Conservation (phyloP, 257 asterid species). For the Haberlea rhodopensis region DNA sequence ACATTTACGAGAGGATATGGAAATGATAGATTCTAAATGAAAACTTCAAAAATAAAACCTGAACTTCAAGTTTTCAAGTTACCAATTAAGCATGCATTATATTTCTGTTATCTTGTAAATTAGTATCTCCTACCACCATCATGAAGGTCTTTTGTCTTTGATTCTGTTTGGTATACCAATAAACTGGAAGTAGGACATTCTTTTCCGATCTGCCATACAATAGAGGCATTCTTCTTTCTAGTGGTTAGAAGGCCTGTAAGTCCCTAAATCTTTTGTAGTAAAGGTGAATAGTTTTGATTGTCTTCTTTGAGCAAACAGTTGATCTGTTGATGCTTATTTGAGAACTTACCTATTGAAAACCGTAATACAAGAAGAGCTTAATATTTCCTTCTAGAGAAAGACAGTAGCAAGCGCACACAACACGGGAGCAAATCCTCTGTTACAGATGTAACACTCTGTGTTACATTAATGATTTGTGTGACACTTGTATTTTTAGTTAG, state of each 20-base stretch:
- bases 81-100: background rate
- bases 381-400: conserved; percentile 14
- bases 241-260: background rate
- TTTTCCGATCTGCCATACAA: background rate
- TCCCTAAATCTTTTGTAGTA: background rate
- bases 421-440: too few relatives aligned
- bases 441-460: too few relatives aligned
- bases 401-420: background rate
- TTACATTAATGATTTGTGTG: too few relatives aligned
- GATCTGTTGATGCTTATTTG: background rate
- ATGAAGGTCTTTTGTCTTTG: conserved; percentile 9
- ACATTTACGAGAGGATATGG: background rate
- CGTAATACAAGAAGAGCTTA: background rate
- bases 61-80: conserved; percentile 7
- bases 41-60: background rate
- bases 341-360: conserved; percentile 4
- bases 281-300: conserved; percentile 7
- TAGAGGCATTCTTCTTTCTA: conserved; percentile 12
- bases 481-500: too few relatives aligned
- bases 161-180: conserved; percentile 17
- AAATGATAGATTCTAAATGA: background rate
- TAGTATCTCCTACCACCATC: background rate
- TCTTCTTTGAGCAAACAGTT: background rate
- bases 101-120: background rate
- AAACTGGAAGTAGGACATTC: conserved; percentile 7